A percentile compares a stretch with the other conserved stretches of the same genome.
Conservation (phyloP, 1,284 basidiomycete species). For the Paramarasmius palmivorus region DNA sequence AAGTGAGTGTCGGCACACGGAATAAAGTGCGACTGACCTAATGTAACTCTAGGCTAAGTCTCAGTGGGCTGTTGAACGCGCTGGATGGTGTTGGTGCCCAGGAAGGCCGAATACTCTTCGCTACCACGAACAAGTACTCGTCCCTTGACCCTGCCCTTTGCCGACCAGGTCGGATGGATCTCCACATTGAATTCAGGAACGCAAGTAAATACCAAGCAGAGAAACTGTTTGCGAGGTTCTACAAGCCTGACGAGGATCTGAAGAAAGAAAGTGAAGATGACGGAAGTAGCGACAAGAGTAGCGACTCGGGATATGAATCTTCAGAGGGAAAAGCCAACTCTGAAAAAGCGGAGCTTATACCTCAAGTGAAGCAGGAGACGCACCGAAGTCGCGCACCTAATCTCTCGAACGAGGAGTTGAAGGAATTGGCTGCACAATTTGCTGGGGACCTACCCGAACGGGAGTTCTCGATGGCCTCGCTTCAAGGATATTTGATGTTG, state of each 20-base stretch:
- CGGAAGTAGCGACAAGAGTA: slow-evolving; percentile 12
- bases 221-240: slow-evolving; percentile 68
- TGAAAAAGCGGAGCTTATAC: neutral
- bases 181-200: slow-evolving; percentile 73
- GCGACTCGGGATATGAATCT: slow-evolving; percentile 30
- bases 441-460: slow-evolving; percentile 59
- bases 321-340: slow-evolving; percentile 14
- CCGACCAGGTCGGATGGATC: slow-evolving; percentile 78
- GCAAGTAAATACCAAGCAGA: slow-evolving; percentile 67
- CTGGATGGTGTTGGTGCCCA: slow-evolving; percentile 76
- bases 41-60: slow-evolving; percentile 45
- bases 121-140: slow-evolving; percentile 73
- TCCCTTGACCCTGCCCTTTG: slow-evolving; percentile 71
- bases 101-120: slow-evolving; percentile 76
- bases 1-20: slow-evolving; percentile 14
- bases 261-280: slow-evolving; percentile 19
- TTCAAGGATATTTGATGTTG: slow-evolving; percentile 76
- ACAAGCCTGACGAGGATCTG: slow-evolving; percentile 41
- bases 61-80: slow-evolving; percentile 74
- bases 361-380: slow-evolving; percentile 4
- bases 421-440: slow-evolving; percentile 57
- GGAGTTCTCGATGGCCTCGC: slow-evolving; percentile 69
- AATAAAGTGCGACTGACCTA: slow-evolving; percentile 10
- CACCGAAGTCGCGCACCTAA: slow-evolving; percentile 29
- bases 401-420: slow-evolving; percentile 25